Conservation (phyloP, 352 stramenopile genomes). For the Phytophthora vignae region DNA sequence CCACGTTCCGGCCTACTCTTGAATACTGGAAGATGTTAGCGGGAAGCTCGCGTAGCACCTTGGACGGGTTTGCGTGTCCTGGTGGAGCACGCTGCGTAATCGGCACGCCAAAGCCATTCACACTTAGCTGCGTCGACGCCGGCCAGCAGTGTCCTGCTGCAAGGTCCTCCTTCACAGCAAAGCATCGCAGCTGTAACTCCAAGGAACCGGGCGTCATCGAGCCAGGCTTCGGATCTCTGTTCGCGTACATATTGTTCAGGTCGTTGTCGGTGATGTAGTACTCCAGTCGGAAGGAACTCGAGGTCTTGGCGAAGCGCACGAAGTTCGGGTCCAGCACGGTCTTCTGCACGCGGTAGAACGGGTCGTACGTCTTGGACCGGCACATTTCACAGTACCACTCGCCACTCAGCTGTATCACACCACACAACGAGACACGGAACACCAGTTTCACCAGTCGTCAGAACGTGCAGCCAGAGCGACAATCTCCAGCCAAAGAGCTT, state of each 20-base stretch:
- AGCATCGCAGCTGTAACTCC: conserved; percentile 86
- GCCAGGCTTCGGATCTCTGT: conserved; percentile 56
- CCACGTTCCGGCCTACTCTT: conserved; percentile 71
- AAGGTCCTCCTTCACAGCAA: conserved; percentile 77
- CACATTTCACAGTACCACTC: conserved; percentile 84
- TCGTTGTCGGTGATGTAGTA: conserved; percentile 80
- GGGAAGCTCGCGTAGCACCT: conserved; percentile 80
- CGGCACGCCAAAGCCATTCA: conserved; percentile 78
- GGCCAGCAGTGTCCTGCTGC: conserved; percentile 79
- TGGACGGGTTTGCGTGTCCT: conserved; percentile 81
- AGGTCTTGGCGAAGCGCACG: conserved; percentile 69
- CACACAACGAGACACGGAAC: conserved; percentile 5
- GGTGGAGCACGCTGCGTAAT: conserved; percentile 76
- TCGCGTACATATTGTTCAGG: conserved; percentile 74
- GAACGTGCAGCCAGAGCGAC: background rate
- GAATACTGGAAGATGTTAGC: conserved; percentile 79
- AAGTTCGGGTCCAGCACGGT: conserved; percentile 63
- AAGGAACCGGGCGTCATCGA: conserved; percentile 64
- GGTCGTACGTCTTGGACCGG: conserved; percentile 73
- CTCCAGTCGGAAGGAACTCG: conserved; percentile 60
- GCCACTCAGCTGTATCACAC: conserved; percentile 35
- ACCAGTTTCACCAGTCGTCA: conserved; percentile 10
- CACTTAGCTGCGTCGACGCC: conserved; percentile 62
- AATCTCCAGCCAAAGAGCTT: background rate
- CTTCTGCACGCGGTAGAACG: conserved; percentile 71